These are phyloP conservation scores for Phanerochaete sordida DNA, from an alignment of 768 basidiomycete genomes.

Conservation along the genomic window DNA sequence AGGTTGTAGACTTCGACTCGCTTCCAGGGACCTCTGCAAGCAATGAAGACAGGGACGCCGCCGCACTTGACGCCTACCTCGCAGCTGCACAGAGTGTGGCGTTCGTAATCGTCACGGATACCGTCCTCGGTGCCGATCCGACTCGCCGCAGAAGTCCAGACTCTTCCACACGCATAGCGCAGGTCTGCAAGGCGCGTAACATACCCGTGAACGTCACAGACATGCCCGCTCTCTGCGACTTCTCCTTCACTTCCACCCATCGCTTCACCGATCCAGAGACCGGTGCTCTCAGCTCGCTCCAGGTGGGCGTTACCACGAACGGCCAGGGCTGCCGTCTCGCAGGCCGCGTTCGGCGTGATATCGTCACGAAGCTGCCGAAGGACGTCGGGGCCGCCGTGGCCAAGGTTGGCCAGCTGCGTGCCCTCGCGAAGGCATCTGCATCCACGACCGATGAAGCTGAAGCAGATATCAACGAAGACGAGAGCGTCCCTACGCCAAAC, in stretches of 20 bases:
- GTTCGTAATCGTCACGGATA: conserved; percentile 83
- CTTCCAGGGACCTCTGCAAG: conserved; percentile 35
- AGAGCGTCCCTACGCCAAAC: conserved; percentile 57
- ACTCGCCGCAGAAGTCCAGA: conserved; percentile 37
- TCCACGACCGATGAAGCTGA: conserved; percentile 24
- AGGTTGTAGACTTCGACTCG: conserved; percentile 51
- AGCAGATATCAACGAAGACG: conserved; percentile 53
- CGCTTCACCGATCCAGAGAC: conserved; percentile 60
- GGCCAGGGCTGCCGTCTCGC: conserved; percentile 87
- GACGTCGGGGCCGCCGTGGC: conserved; percentile 72
- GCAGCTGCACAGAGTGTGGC: conserved; percentile 29
- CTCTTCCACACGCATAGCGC: conserved; percentile 59
- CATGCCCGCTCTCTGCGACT: conserved; percentile 83
- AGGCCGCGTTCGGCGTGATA: conserved; percentile 75
- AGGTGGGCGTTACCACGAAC: conserved; percentile 87
- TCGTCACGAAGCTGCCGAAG: conserved; percentile 69
- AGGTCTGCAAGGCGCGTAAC: conserved; percentile 48
- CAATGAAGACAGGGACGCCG: conserved; percentile 32
- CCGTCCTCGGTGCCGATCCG: conserved; percentile 38
- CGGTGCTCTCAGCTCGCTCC: conserved; percentile 49
- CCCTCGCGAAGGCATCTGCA: conserved; percentile 39
- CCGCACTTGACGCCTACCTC: conserved; percentile 48
- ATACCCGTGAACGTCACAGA: conserved; percentile 88
- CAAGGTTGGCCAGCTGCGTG: conserved; percentile 68
- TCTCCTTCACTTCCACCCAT: conserved; percentile 82